Percentiles rank a stretch among this genome's conserved stretches.
These are phyloP conservation scores for Mortierella sp. DNA, from an alignment of 371 early-diverging fungal species.

Conservation along the genomic window DNA sequence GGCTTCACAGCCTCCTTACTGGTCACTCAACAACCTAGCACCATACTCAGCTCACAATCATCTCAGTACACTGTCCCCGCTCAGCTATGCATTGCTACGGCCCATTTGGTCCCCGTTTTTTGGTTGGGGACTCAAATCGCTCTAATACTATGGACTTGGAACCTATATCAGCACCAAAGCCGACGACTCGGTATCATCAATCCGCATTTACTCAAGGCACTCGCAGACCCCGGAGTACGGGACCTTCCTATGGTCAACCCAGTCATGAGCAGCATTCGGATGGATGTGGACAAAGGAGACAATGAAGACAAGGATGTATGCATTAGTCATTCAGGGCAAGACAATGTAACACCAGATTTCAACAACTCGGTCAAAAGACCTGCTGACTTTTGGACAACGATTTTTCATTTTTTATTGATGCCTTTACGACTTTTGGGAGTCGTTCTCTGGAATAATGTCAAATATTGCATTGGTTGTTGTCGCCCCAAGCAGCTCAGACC, in stretches of 20 bases:
- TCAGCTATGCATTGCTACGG: conserved; percentile 10
- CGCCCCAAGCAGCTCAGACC: neutral
- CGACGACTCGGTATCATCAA: conserved; percentile 18
- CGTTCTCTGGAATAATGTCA: conserved; percentile 6
- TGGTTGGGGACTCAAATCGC: conserved; percentile 18
- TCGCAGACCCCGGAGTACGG: neutral
- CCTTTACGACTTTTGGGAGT: neutral
- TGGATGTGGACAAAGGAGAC: neutral
- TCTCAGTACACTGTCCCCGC: neutral
- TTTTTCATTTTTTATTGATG: conserved; percentile 6
- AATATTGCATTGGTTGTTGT: conserved; percentile 1
- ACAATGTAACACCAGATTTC: neutral
- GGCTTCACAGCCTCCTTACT: conserved; percentile 2
- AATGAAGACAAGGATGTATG: neutral
- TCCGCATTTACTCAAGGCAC: neutral
- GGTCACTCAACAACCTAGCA: neutral
- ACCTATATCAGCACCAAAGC: conserved; percentile 15
- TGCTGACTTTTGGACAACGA: neutral
- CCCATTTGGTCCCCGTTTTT: conserved; percentile 12
- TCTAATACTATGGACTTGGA: conserved; percentile 15
- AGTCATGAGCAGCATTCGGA: neutral
- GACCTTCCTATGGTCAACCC: neutral
- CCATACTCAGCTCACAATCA: neutral
- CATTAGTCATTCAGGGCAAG: neutral
- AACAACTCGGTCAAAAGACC: conserved; percentile 10